A percentile compares a stretch with the other conserved stretches of the same genome.
These are phyloP conservation scores for Trichomonas gallinae DNA, from an alignment of 208 protist species.

Conservation along the genomic window DNA sequence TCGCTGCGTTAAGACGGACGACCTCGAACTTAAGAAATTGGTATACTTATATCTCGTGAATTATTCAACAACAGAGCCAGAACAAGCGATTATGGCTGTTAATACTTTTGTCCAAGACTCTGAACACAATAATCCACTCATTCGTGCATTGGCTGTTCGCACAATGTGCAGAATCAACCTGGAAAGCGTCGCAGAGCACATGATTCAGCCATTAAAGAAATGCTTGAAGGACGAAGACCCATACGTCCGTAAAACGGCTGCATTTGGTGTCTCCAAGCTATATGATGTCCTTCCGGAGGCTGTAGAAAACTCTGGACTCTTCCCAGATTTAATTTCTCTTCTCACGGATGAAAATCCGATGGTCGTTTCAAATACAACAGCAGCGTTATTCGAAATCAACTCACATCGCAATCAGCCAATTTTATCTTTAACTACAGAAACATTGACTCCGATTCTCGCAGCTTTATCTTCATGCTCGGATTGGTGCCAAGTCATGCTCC, in stretches of 20 bases:
- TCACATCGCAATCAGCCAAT: constrained; percentile 42
- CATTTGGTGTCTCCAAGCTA: constrained; percentile 83
- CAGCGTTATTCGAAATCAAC: constrained; percentile 77
- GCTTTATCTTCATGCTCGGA: constrained; percentile 84
- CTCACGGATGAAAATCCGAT: constrained; percentile 86
- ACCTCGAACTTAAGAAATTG: constrained; percentile 22
- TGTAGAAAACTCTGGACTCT: constrained; percentile 60
- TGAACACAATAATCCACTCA: background rate
- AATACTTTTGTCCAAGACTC: constrained; percentile 24
- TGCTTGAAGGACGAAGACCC: constrained; percentile 15
- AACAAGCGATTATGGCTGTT: constrained; percentile 24
- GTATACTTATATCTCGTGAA: constrained; percentile 16
- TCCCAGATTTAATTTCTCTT: constrained; percentile 56
- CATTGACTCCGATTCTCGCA: constrained; percentile 72
- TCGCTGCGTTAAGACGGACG: constrained; percentile 1
- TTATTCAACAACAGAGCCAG: background rate
- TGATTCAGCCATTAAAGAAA: background rate
- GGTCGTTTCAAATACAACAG: constrained; percentile 78
- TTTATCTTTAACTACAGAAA: constrained; percentile 53
- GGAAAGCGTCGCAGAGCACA: constrained; percentile 6
- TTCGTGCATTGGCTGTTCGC: background rate
- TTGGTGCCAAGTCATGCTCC: constrained; percentile 90
- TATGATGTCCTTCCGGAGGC: constrained; percentile 73
- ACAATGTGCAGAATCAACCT: constrained; percentile 22
- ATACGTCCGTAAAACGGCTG: constrained; percentile 82